Base-by-base conservation (phyloP, 257 asterid species). In the Fraxinus cuspidata region DNA sequence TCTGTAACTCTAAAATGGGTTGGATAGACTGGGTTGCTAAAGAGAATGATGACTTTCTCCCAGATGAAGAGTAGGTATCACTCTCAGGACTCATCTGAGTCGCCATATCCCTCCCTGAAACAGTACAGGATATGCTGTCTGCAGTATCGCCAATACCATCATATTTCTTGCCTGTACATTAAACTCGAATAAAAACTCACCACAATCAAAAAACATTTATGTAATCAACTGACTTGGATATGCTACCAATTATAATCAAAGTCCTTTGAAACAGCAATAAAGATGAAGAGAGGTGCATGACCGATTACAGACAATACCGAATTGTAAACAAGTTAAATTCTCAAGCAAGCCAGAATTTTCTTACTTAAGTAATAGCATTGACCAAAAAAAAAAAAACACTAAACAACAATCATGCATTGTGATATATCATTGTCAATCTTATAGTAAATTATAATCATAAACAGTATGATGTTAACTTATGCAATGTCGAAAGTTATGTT, bases 31-130 rank as follows among this genome's bases (percentile, higher is more conserved):
- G 84, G 73, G 89, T 87, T 77, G 92, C 84, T 32, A 86, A 83
- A 40, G 93, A 87, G 83, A 87, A 86, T 11, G 95, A 87, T 5
- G 93, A 87, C 70, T 37, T 65, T 56, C 85, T 81, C 63, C 83
- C 53, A 0, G 92, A 88, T 27, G 98, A 90, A 56, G 93, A 89
- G 29, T 79, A 79, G 71, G 80, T 84, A 84, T 96, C 91, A 78
- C 88, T 88, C 83, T 88, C 91, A 0, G 98, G 99, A 80, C 98
- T 96, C 97, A 96, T 96, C 84, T 92, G 98, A 67, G 99, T 90
- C 4, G 97, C 97, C 97, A 96, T 92, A 81, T 96, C 98, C 84
- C 97, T 86, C 81, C 98, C 88, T n/a, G 92, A 92, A 75, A 90
- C 88, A 63, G 77, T 85, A 44, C 89, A 87, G 31, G 91, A 84